phyloP scores from a whole-genome alignment of 176 grass and related monocot species.

The Oryza brachyantha region DNA sequence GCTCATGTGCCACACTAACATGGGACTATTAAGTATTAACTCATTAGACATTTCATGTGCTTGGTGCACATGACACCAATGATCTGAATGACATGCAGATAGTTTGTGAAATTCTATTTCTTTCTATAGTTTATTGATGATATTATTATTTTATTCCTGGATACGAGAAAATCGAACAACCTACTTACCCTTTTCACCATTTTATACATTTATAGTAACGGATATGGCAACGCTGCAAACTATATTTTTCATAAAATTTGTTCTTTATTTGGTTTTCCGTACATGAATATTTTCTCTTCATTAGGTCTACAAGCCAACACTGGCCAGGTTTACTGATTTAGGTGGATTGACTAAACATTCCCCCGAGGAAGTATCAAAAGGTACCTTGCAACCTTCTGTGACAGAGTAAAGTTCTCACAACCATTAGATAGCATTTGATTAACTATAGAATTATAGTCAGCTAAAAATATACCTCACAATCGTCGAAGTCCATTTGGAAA shows the following conservation, averaged over 20 bases:
- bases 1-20: not conserved
- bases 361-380: constrained; percentile 70
- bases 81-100: not conserved
- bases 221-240: not conserved
- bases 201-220: not conserved
- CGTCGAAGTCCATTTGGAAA: not conserved
- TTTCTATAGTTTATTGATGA: not conserved
- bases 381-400: constrained; percentile 35
- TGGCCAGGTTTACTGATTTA: constrained; percentile 82
- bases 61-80: not conserved
- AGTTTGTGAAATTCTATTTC: not conserved
- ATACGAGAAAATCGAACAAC: not conserved
- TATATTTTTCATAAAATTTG: constrained; percentile 7
- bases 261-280: constrained; percentile 3
- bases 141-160: not conserved
- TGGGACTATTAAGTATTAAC: not conserved
- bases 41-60: not conserved
- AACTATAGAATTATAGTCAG: not conserved
- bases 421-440: not conserved
- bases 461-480: not conserved
- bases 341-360: constrained; percentile 71
- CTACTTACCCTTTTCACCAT: not conserved
- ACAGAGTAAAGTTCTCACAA: constrained; percentile 21
- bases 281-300: constrained; percentile 3
- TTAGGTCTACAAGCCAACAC: constrained; percentile 90